Evolutionary conservation across 768 basidiomycete genomes (phyloP).

Genomic region (Hypsizygus marmoreus): DNA sequence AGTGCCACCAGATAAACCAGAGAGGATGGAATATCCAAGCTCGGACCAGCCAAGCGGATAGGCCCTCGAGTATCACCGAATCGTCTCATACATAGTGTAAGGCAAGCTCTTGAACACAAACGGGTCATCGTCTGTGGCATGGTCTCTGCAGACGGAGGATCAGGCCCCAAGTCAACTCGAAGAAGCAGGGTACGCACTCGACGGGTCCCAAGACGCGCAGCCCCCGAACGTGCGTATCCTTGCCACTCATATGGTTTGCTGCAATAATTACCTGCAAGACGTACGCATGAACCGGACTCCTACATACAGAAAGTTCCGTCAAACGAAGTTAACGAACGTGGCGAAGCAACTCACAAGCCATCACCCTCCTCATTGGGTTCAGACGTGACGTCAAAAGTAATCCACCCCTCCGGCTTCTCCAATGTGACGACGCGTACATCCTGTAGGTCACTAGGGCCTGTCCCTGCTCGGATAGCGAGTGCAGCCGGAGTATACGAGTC

Average conservation of each 20-base stretch:
- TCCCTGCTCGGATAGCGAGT: slow-evolving; percentile 89
- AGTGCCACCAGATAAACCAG: too few relatives aligned
- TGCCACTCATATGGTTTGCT: slow-evolving; percentile 96
- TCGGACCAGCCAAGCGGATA: too few relatives aligned
- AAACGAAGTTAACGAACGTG: neutral
- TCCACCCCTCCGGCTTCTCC: slow-evolving; percentile 94
- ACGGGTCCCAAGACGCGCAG: slow-evolving; percentile 83
- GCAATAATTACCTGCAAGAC: slow-evolving; percentile 88
- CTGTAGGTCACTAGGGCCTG: slow-evolving; percentile 87
- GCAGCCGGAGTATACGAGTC: slow-evolving; percentile 98
- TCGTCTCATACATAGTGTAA: slow-evolving; percentile 79
- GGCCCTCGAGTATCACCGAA: slow-evolving; percentile 48
- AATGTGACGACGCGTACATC: slow-evolving; percentile 85
- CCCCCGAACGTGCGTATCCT: slow-evolving; percentile 97
- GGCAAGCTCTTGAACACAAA: slow-evolving; percentile 65
- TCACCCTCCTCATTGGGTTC: slow-evolving; percentile 80
- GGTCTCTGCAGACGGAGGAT: slow-evolving; percentile 34
- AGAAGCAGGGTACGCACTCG: slow-evolving; percentile 51
- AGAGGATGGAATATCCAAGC: too few relatives aligned
- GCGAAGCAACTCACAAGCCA: slow-evolving; percentile 60
- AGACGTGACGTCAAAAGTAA: slow-evolving; percentile 80
- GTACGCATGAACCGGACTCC: slow-evolving; percentile 87
- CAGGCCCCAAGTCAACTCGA: neutral
- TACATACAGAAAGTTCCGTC: slow-evolving; percentile 28
- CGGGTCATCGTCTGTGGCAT: slow-evolving; percentile 62